Evolutionary conservation across 1,284 basidiomycete genomes (phyloP).

Genomic region (Ceratobasidium sp.): DNA sequence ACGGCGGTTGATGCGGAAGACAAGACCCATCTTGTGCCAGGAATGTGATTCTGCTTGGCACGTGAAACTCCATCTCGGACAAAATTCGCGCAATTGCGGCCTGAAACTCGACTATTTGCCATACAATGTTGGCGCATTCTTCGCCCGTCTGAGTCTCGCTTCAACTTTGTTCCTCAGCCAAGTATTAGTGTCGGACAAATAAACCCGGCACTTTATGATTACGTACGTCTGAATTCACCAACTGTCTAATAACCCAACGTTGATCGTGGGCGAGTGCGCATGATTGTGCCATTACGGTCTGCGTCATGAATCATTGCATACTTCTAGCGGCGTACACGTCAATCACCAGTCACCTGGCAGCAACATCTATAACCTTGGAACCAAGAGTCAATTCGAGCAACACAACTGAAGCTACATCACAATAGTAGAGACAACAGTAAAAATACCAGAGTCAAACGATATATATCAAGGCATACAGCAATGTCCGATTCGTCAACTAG

Average conservation of each 20-base stretch:
- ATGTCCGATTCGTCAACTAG: background rate
- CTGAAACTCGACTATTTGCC: conserved; percentile 13
- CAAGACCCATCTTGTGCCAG: conserved; percentile 39
- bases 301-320: conserved; percentile 9
- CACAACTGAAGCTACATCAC: conserved; percentile 37
- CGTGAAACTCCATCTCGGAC: conserved; percentile 31
- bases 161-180: background rate
- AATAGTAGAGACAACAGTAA: conserved; percentile 26
- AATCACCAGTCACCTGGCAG: background rate
- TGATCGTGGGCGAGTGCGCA: background rate
- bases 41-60: conserved; percentile 43
- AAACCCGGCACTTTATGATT: background rate
- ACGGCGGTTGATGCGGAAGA: conserved; percentile 29
- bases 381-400: conserved; percentile 30
- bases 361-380: background rate
- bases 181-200: too few relatives aligned
- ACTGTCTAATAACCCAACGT: background rate
- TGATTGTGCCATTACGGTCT: background rate
- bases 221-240: background rate
- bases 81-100: conserved; percentile 1
- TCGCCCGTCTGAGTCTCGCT: background rate
- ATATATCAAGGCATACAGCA: conserved; percentile 31
- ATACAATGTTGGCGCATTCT: conserved; percentile 2
- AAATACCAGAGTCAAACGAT: conserved; percentile 12
- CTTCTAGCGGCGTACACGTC: conserved; percentile 22